A percentile compares a stretch with the other conserved stretches of the same genome.
Conservation (phyloP, 1,284 basidiomycete species). For the Mycosarcoma maydis region DNA sequence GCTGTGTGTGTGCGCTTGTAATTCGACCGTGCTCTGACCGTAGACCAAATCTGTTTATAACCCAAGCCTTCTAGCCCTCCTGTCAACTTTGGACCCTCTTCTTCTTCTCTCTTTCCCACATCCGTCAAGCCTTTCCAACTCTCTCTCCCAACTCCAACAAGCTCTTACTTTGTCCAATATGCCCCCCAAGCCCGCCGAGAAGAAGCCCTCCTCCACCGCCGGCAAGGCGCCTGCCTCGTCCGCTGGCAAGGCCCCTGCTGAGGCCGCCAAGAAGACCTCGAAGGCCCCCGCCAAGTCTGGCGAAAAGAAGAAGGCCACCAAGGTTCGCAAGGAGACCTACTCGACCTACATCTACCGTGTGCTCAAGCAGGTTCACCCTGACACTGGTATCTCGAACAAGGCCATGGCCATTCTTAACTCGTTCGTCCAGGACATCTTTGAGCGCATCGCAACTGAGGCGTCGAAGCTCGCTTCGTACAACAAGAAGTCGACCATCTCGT, state of each 20-base stretch:
- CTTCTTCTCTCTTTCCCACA: constrained; percentile 25
- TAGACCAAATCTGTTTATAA: constrained; percentile 35
- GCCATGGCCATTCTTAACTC: constrained; percentile 68
- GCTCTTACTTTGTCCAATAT: constrained; percentile 40
- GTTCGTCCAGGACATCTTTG: constrained; percentile 70
- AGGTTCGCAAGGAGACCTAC: constrained; percentile 73
- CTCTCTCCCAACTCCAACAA: constrained; percentile 15
- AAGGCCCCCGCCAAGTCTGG: constrained; percentile 70
- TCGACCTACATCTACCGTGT: constrained; percentile 70
- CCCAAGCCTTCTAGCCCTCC: constrained; percentile 17
- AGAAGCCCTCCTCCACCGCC: constrained; percentile 72
- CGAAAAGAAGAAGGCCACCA: constrained; percentile 74
- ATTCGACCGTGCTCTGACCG: background rate
- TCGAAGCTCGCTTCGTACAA: constrained; percentile 68
- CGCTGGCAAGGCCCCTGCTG: constrained; percentile 68
- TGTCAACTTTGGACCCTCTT: constrained; percentile 19
- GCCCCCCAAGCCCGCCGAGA: constrained; percentile 66
- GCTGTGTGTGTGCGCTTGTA: background rate
- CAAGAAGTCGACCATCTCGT: constrained; percentile 68
- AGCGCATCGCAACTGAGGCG: constrained; percentile 68
- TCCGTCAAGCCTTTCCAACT: constrained; percentile 28
- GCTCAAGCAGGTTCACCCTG: constrained; percentile 72
- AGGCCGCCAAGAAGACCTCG: constrained; percentile 73
- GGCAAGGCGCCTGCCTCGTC: constrained; percentile 72
- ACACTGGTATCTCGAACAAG: constrained; percentile 70